Percentiles rank a stretch among this genome's conserved stretches.
Evolutionary conservation across 106 monocot genomes (phyloP).

Genomic region (Dioscorea zingiberensis): DNA sequence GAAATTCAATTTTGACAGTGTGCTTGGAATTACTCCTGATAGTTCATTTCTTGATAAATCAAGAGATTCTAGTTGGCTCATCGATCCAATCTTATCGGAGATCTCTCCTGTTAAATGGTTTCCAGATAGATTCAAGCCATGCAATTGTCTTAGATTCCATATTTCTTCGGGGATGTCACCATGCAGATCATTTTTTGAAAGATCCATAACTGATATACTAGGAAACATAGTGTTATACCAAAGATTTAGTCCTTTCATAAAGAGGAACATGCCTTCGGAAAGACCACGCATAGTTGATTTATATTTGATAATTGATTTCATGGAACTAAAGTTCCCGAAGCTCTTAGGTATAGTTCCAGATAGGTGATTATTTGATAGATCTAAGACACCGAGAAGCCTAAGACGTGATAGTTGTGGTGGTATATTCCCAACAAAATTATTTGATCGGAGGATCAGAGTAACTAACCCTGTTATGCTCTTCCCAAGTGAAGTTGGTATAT

Average conservation of each 20-base stretch:
- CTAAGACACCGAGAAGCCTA: too few relatives aligned
- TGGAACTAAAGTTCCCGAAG: too few relatives aligned
- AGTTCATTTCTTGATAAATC: slow-evolving; percentile 16
- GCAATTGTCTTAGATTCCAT: background rate
- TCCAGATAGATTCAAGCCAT: slow-evolving; percentile 5
- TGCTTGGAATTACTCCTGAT: slow-evolving; percentile 3
- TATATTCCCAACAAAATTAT: too few relatives aligned
- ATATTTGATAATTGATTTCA: too few relatives aligned
- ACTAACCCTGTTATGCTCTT: too few relatives aligned
- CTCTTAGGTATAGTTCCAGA: too few relatives aligned
- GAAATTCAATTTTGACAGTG: background rate
- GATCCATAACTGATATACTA: background rate
- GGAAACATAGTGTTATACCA: background rate
- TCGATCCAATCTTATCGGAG: background rate
- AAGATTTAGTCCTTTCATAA: background rate
- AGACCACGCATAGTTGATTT: background rate
- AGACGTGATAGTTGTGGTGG: too few relatives aligned
- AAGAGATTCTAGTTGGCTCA: background rate
- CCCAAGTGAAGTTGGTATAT: too few relatives aligned
- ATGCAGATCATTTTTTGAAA: background rate
- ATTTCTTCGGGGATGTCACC: slow-evolving; percentile 3
- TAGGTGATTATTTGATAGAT: too few relatives aligned
- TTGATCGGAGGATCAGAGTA: too few relatives aligned
- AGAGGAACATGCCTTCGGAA: background rate
- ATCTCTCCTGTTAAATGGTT: slow-evolving; percentile 12